These are phyloP conservation scores for Immersiporthe knoxdaviesiana DNA, from an alignment of 2,329 filamentous ascomycete species.

Conservation along the genomic window DNA sequence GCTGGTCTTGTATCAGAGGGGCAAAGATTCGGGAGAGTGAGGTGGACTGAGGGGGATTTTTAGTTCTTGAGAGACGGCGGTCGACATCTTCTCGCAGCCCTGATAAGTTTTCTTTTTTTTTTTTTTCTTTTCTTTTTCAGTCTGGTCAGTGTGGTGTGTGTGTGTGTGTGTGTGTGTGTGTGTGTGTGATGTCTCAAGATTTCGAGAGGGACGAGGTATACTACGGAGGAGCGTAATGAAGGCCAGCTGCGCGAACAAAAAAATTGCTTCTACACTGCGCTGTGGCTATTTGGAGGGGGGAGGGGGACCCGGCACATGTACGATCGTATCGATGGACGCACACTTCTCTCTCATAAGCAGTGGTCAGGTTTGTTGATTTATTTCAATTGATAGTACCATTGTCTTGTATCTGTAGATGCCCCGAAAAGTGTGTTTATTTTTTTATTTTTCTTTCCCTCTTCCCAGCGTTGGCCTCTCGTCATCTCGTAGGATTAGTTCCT, in stretches of 20 bases:
- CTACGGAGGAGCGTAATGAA: constrained; percentile 1
- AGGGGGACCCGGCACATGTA: constrained; percentile 11
- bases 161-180: not conserved
- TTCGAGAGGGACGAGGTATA: not conserved
- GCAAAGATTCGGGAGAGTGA: not conserved
- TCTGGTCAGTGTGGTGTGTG: not conserved
- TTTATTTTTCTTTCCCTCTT: too few relatives aligned
- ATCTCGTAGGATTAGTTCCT: not conserved
- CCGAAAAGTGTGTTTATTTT: too few relatives aligned
- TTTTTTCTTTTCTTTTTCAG: too few relatives aligned
- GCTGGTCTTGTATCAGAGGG: constrained; percentile 20
- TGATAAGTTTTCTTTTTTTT: not conserved
- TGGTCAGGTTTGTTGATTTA: not conserved
- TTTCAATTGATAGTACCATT: not conserved
- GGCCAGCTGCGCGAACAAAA: constrained; percentile 5
- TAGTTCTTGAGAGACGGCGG: not conserved
- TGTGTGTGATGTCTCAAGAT: not conserved
- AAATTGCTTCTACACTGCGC: constrained; percentile 1
- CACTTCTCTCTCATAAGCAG: not conserved
- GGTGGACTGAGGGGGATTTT: constrained; percentile 9
- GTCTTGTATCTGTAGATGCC: not conserved
- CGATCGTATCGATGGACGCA: constrained; percentile 11
- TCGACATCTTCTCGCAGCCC: not conserved
- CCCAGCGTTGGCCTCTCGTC: not conserved
- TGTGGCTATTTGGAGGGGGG: not conserved